Evolutionary conservation across 768 basidiomycete genomes (phyloP).

Genomic region (Calocybe gangraenosa): DNA sequence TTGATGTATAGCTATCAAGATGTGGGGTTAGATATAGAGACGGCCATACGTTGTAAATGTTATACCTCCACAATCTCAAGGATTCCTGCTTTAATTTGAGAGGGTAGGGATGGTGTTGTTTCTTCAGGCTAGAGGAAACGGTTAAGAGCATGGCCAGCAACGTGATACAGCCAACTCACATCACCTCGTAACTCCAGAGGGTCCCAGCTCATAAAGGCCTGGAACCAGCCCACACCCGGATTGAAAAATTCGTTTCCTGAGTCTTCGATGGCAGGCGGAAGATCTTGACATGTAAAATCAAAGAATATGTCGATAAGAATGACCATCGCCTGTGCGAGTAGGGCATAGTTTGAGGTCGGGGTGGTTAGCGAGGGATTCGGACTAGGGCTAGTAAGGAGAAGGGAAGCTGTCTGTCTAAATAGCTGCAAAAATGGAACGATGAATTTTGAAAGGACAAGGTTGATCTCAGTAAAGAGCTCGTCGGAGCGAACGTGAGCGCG

Average conservation of each 20-base stretch:
- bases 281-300: slow-evolving; percentile 92
- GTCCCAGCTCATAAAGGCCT: slow-evolving; percentile 80
- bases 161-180: slow-evolving; percentile 37
- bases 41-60: neutral
- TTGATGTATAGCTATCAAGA: slow-evolving; percentile 68
- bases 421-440: slow-evolving; percentile 79
- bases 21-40: neutral
- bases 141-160: slow-evolving; percentile 7
- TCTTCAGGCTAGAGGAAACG: slow-evolving; percentile 62
- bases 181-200: slow-evolving; percentile 63
- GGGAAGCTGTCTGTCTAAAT: slow-evolving; percentile 61
- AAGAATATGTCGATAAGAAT: slow-evolving; percentile 85
- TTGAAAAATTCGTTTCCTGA: slow-evolving; percentile 80
- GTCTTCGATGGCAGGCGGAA: slow-evolving; percentile 94
- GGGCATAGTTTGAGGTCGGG: slow-evolving; percentile 35
- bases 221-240: slow-evolving; percentile 64
- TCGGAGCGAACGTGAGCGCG: slow-evolving; percentile 87
- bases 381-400: slow-evolving; percentile 42
- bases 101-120: slow-evolving; percentile 76
- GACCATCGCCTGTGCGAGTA: slow-evolving; percentile 70
- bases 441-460: slow-evolving; percentile 82
- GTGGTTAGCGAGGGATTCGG: slow-evolving; percentile 30
- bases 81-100: slow-evolving; percentile 84
- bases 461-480: slow-evolving; percentile 85
- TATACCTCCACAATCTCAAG: slow-evolving; percentile 86